Evolutionary conservation across 805 yeast genomes (phyloP), one percentile per base, ranked within the genome.

Genomic region (Cyberlindnera nakhonratchasimensis): DNA sequence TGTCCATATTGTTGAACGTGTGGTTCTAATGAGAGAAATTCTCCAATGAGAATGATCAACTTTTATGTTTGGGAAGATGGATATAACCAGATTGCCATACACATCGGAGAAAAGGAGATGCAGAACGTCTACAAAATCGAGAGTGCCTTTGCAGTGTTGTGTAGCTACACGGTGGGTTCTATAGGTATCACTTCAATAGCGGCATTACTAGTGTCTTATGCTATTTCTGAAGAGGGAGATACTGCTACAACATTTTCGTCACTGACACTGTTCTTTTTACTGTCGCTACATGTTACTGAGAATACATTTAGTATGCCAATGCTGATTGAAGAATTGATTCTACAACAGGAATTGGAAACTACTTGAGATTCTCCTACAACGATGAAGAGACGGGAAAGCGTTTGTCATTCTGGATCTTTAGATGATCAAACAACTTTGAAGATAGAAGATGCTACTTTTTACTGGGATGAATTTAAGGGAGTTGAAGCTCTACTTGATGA

Each of bases 51-150:
- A 50, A 72, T 82, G 59, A 82, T 86, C 61, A 86, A 86, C 64
- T 82, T 72, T 59, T 87, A 86, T 58, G 80, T 90, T 3, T 86
- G 95, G 95, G 96, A 87, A 63, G 70, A 70, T n/a, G 86, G 95
- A 1, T 87, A 85, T 58, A 66, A 69, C 32, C 60, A 69, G 8
- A 59, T 72, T 34, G 70, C 86, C 24, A 54, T 74, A 5, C 66
- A 66, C 4, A 65, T 75, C 18, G 72, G 96, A 53, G 50, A 53
- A 1, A 57, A 65, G n/a, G 95, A 86, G 62, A 76, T 82, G 75
- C 48, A 52, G 4, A 64, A 65, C 37, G 68, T 86, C 47, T 69
- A 75, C 51, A 66, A 64, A 38, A 71, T 84, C 63, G 86, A 82
- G 52, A 64, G 75, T 29, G 34, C 59, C 74, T 23, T 75, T 87